Evolutionary conservation across 495 filamentous ascomycete genomes (phyloP).

Genomic region (Aspergillus cavernicola): DNA sequence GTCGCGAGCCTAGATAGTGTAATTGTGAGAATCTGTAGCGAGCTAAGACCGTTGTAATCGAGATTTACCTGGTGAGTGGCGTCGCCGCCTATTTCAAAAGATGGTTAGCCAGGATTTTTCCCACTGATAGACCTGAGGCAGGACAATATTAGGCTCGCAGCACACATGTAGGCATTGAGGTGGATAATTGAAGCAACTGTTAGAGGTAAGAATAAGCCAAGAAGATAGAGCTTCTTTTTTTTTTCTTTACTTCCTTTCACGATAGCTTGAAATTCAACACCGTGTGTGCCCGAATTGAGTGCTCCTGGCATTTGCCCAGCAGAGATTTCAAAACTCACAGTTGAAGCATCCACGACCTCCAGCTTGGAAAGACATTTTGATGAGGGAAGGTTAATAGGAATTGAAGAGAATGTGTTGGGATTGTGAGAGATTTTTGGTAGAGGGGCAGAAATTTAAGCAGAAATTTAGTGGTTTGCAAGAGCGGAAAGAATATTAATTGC

Average conservation of each 20-base stretch:
- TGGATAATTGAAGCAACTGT: constrained; percentile 7
- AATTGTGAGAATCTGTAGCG: constrained; percentile 18
- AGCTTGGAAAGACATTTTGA: constrained; percentile 49
- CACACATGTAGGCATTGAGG: neutral
- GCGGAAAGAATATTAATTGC: constrained; percentile 16
- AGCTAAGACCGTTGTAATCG: constrained; percentile 3
- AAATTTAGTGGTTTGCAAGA: constrained; percentile 21
- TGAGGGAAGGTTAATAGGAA: constrained; percentile 1
- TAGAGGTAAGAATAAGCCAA: constrained; percentile 5
- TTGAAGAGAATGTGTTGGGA: constrained; percentile 8
- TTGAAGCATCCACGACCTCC: constrained; percentile 73
- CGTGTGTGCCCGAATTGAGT: neutral
- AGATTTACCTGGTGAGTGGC: constrained; percentile 62
- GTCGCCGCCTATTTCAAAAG: constrained; percentile 60
- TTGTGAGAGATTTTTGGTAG: neutral
- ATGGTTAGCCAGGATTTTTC: constrained; percentile 22
- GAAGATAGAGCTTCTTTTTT: constrained; percentile 1
- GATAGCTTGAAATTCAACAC: constrained; percentile 1
- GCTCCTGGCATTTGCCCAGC: constrained; percentile 1
- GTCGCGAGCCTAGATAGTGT: constrained; percentile 67
- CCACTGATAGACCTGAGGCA: neutral
- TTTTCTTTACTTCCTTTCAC: neutral
- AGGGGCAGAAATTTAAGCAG: constrained; percentile 18
- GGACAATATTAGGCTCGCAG: neutral
- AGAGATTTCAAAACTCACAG: constrained; percentile 54